These are phyloP conservation scores for Saturnispora saitoi DNA, from an alignment of 805 yeast species.

Conservation along the genomic window DNA sequence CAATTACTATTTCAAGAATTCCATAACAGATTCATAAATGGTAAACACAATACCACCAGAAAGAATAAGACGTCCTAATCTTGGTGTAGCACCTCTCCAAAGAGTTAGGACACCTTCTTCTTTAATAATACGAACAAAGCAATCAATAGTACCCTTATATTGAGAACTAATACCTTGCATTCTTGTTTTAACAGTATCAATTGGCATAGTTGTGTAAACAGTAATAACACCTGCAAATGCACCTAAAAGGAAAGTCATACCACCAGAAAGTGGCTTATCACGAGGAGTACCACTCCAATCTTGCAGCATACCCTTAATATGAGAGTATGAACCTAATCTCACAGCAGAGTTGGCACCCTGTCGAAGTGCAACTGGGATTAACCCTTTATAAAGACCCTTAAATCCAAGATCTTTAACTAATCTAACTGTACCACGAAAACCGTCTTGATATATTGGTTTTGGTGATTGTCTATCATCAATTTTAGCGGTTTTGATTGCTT, in stretches of 20 bases:
- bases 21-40: slow-evolving; percentile 83
- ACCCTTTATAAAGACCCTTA: slow-evolving; percentile 78
- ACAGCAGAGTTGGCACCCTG: slow-evolving; percentile 96
- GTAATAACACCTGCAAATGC: slow-evolving; percentile 85
- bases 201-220: slow-evolving; percentile 90
- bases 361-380: slow-evolving; percentile 86
- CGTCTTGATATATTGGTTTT: slow-evolving; percentile 68
- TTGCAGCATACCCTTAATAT: slow-evolving; percentile 73
- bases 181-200: slow-evolving; percentile 91
- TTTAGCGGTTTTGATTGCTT: slow-evolving; percentile 90
- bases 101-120: slow-evolving; percentile 87
- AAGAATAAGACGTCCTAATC: slow-evolving; percentile 82
- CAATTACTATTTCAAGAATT: slow-evolving; percentile 33
- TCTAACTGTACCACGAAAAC: slow-evolving; percentile 53
- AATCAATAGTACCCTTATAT: slow-evolving; percentile 70
- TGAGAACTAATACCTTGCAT: slow-evolving; percentile 83
- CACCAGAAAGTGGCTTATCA: slow-evolving; percentile 64
- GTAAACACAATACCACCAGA: slow-evolving; percentile 98
- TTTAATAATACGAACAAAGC: slow-evolving; percentile 69
- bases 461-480: slow-evolving; percentile 83
- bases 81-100: slow-evolving; percentile 98
- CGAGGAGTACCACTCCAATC: slow-evolving; percentile 59
- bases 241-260: slow-evolving; percentile 80
- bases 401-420: slow-evolving; percentile 73
- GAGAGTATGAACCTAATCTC: slow-evolving; percentile 84